Percentiles rank a stretch among this genome's conserved stretches.
phyloP scores from a whole-genome alignment of 164 flowering plant genomes.

The grape (Vitis vinifera) region DNA sequence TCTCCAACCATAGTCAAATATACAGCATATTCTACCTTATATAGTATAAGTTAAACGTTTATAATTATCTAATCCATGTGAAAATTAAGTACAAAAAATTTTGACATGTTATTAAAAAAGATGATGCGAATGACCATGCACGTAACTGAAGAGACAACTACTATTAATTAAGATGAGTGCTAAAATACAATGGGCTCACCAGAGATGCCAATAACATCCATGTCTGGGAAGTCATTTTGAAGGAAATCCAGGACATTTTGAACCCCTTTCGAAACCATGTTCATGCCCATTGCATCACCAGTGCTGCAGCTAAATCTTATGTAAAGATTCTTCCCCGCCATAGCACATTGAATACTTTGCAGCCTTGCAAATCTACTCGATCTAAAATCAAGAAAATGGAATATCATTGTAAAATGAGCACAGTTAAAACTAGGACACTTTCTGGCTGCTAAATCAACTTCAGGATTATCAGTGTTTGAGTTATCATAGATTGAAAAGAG shows the following conservation, averaged over 20 bases:
- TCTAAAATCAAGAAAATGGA: constrained; percentile 34
- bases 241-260: constrained; percentile 86
- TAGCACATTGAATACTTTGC: constrained; percentile 61
- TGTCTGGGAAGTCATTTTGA: constrained; percentile 70
- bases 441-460: not conserved
- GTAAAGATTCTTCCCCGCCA: constrained; percentile 78
- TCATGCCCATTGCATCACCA: constrained; percentile 98
- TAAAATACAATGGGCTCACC: constrained; percentile 32
- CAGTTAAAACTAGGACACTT: not conserved
- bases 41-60: no score
- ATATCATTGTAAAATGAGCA: not conserved
- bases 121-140: no score
- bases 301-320: constrained; percentile 78
- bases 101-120: no score
- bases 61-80: no score
- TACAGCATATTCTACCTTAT: no score
- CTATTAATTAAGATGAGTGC: no score
- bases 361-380: constrained; percentile 88
- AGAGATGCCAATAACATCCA: constrained; percentile 83
- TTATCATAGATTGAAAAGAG: not conserved
- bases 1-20: no score
- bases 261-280: constrained; percentile 94
- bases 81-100: no score
- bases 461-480: no score
- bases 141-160: no score